A percentile compares a stretch with the other conserved stretches of the same genome.
Evolutionary conservation across 345 rosid species (phyloP).

Genomic region (Syzygium aqueum): DNA sequence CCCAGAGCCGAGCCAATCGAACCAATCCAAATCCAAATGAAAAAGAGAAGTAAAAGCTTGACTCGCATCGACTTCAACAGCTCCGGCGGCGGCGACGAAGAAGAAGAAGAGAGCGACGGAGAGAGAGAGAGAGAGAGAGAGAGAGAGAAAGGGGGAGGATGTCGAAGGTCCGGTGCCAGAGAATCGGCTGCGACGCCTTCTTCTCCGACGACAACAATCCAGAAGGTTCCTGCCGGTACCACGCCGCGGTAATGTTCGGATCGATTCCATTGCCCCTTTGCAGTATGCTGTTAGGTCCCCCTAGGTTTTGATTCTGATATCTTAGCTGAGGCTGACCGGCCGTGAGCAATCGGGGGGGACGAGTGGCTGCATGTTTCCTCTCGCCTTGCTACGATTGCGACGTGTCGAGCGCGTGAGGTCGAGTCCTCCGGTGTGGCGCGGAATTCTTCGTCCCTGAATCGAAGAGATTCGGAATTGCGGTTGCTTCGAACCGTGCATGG

Average conservation of each 20-base stretch:
- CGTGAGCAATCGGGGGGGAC: neutral
- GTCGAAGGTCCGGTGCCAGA: constrained; percentile 59
- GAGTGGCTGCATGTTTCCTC: neutral
- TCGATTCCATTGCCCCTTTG: neutral
- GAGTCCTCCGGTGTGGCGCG: neutral
- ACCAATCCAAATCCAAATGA: neutral
- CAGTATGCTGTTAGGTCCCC: neutral
- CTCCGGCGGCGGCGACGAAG: neutral
- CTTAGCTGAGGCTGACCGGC: neutral
- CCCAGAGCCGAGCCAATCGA: neutral
- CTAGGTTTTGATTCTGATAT: neutral
- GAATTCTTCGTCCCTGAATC: neutral
- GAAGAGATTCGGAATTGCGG: neutral
- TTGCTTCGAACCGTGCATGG: neutral
- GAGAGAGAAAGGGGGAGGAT: neutral
- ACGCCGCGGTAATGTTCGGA: constrained; percentile 36
- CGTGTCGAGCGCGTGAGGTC: neutral
- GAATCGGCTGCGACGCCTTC: constrained; percentile 77
- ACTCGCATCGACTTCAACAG: neutral
- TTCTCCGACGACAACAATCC: constrained; percentile 82
- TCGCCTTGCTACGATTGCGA: neutral
- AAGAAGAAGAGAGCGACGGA: neutral
- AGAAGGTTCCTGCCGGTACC: constrained; percentile 78
- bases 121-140: neutral
- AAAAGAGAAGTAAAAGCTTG: neutral